Evolutionary conservation across 2,329 filamentous ascomycete species (phyloP).

Genomic region (Fusarium sp.): DNA sequence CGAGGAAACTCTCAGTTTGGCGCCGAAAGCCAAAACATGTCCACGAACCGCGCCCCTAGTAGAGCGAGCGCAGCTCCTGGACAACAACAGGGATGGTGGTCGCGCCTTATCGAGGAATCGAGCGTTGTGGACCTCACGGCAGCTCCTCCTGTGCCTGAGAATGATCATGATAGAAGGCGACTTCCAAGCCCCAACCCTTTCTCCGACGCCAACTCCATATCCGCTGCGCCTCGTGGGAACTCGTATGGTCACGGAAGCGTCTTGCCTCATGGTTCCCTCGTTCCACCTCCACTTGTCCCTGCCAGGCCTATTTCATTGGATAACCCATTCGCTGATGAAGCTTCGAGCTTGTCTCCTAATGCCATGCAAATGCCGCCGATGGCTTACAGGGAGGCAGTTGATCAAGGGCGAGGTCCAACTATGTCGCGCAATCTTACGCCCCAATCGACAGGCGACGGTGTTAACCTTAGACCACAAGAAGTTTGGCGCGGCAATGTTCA

Average conservation of each 20-base stretch:
- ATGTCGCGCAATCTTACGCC: constrained; percentile 46
- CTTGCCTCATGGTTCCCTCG: constrained; percentile 52
- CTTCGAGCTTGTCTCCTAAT: constrained; percentile 52
- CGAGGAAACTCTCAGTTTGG: constrained; percentile 65
- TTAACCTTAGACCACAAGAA: constrained; percentile 48
- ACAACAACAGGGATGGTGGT: constrained; percentile 56
- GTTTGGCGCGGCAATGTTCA: constrained; percentile 66
- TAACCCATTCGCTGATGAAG: constrained; percentile 61
- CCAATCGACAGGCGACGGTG: constrained; percentile 45
- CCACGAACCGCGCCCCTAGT: constrained; percentile 34
- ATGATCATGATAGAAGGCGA: constrained; percentile 27
- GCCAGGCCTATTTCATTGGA: constrained; percentile 30
- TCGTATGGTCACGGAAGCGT: constrained; percentile 57
- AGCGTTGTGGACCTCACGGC: constrained; percentile 53
- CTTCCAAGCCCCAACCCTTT: constrained; percentile 39
- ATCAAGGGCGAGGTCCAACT: constrained; percentile 62
- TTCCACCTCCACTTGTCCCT: constrained; percentile 51
- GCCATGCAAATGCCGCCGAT: constrained; percentile 48
- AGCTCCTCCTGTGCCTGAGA: constrained; percentile 29
- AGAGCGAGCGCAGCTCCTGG: constrained; percentile 13
- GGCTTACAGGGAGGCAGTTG: constrained; percentile 60
- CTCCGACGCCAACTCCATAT: constrained; percentile 58
- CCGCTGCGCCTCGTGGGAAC: constrained; percentile 50
- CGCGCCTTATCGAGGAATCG: constrained; percentile 54
- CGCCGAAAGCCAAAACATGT: constrained; percentile 52